A percentile compares a stretch with the other conserved stretches of the same genome.
These are phyloP conservation scores for Thalassiosira hispida DNA, from an alignment of 352 stramenopile species.

Conservation along the genomic window DNA sequence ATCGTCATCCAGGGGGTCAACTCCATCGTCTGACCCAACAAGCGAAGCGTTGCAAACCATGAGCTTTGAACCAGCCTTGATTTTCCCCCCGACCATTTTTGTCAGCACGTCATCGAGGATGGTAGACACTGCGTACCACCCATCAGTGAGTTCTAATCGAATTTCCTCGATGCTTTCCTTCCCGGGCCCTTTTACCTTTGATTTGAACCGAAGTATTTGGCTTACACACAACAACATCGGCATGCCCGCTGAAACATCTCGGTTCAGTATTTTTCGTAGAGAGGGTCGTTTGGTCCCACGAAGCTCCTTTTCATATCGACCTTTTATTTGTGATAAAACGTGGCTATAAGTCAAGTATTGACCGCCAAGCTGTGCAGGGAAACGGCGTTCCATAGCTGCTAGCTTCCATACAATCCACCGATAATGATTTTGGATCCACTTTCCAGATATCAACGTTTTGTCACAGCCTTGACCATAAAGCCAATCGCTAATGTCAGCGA, in stretches of 20 bases:
- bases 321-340: conserved; percentile 76
- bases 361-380: conserved; percentile 63
- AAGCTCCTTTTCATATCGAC: conserved; percentile 84
- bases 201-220: conserved; percentile 64
- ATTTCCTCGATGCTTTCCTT: conserved; percentile 32
- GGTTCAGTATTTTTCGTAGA: conserved; percentile 85
- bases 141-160: conserved; percentile 84
- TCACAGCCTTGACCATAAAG: conserved; percentile 66
- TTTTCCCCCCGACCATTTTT: conserved; percentile 66
- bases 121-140: conserved; percentile 86
- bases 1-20: conserved; percentile 82
- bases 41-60: conserved; percentile 77
- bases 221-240: conserved; percentile 85
- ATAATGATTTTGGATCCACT: conserved; percentile 85
- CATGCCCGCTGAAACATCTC: conserved; percentile 74
- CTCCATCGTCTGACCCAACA: conserved; percentile 69
- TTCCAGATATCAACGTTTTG: conserved; percentile 48
- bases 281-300: conserved; percentile 62
- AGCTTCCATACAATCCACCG: conserved; percentile 88
- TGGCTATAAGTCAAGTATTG: conserved; percentile 78
- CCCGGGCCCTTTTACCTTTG: conserved; percentile 26
- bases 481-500: conserved; percentile 52
- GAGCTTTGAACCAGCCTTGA: conserved; percentile 85
- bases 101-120: conserved; percentile 74
- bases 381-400: conserved; percentile 82